Conservation (phyloP, 1,284 basidiomycete genomes). For the Phellinidium pouzarii region DNA sequence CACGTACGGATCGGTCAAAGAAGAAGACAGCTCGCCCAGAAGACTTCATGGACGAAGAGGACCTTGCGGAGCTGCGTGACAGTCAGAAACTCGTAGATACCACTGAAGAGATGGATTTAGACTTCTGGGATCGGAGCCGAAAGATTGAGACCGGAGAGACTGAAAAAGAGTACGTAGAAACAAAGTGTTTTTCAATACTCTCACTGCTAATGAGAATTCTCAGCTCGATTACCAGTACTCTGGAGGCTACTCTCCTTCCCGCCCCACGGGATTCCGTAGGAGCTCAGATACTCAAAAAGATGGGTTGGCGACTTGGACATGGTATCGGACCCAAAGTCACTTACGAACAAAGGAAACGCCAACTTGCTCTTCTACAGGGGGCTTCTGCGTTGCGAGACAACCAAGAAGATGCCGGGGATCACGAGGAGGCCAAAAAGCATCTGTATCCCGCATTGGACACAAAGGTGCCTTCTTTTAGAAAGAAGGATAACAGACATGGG, state of each 20-base stretch:
- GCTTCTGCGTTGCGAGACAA: conserved; percentile 35
- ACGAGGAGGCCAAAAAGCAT: conserved; percentile 77
- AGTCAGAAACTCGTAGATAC: conserved; percentile 68
- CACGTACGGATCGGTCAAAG: conserved; percentile 67
- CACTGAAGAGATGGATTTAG: conserved; percentile 67
- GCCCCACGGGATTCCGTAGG: conserved; percentile 68
- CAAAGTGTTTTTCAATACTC: neutral
- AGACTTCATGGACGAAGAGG: conserved; percentile 99
- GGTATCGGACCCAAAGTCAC: conserved; percentile 91
- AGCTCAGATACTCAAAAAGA: conserved; percentile 80
- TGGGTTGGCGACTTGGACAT: conserved; percentile 93
- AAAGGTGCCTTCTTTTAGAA: conserved; percentile 50
- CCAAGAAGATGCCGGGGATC: conserved; percentile 33
- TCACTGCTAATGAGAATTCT: neutral
- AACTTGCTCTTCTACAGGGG: conserved; percentile 48
- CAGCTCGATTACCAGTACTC: conserved; percentile 55
- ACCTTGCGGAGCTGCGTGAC: conserved; percentile 75
- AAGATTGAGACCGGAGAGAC: conserved; percentile 28
- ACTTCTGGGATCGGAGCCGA: conserved; percentile 48
- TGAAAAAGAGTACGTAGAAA: conserved; percentile 38
- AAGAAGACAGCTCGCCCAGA: conserved; percentile 59
- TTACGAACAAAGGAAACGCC: conserved; percentile 64
- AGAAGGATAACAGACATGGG: conserved; percentile 75
- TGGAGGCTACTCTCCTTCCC: conserved; percentile 56
- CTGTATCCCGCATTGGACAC: conserved; percentile 82